A percentile compares a stretch with the other conserved stretches of the same genome.
phyloP scores from a whole-genome alignment of 148 eudicot genomes.

The Amaranthus hypochondriacus region DNA sequence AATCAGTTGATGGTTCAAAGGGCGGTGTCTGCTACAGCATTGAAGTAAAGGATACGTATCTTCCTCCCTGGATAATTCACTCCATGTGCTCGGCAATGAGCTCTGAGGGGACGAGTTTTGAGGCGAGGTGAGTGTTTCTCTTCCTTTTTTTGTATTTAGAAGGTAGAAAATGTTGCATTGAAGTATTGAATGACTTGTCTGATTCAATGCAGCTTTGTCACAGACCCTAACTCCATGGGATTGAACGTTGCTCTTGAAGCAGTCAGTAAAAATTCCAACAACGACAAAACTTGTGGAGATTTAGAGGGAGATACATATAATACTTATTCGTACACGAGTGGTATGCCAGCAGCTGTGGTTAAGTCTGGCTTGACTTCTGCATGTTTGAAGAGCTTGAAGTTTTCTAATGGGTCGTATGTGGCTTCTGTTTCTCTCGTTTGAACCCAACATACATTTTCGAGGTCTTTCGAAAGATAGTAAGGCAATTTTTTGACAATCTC shows the following conservation, averaged over 20 bases:
- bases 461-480: constrained; percentile 1
- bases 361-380: constrained; percentile 43
- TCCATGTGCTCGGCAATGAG: constrained; percentile 53
- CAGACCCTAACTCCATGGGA: constrained; percentile 58
- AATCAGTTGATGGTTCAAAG: constrained; percentile 38
- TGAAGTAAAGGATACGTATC: constrained; percentile 70
- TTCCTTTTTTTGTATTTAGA: background rate
- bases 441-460: background rate
- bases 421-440: constrained; percentile 53
- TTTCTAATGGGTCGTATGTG: constrained; percentile 45
- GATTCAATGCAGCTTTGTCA: constrained; percentile 58
- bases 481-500: background rate
- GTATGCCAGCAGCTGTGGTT: constrained; percentile 44
- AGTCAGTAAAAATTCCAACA: constrained; percentile 23
- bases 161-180: background rate
- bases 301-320: constrained; percentile 22
- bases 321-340: constrained; percentile 19
- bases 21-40: constrained; percentile 61
- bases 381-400: constrained; percentile 62
- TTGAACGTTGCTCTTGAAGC: constrained; percentile 62
- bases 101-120: constrained; percentile 58
- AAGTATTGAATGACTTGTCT: background rate
- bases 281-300: constrained; percentile 29
- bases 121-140: constrained; percentile 53
- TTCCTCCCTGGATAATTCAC: constrained; percentile 77